Percentiles rank a stretch among this genome's conserved stretches.
phyloP scores from a whole-genome alignment of 129 eudicot genomes.

The Apium graveolens region DNA sequence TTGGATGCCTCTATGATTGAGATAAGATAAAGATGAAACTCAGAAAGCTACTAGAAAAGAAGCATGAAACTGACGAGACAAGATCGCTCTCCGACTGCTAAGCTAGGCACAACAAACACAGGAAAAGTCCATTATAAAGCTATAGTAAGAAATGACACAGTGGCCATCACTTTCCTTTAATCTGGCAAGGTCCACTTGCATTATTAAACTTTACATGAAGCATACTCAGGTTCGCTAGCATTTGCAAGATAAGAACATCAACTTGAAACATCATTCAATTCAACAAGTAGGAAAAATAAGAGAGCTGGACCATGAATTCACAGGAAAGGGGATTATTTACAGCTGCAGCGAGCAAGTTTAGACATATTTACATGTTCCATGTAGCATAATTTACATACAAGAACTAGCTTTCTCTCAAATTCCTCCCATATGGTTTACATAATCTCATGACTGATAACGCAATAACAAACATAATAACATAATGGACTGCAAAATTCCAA shows the following conservation, averaged over 20 bases:
- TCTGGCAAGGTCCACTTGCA: conserved; percentile 4
- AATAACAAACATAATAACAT: conserved; percentile 1
- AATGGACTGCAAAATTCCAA: conserved; percentile 7
- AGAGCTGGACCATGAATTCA: background rate
- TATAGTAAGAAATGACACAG: background rate
- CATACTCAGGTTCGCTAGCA: background rate
- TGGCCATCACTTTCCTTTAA: background rate
- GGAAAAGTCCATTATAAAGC: background rate
- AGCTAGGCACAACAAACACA: background rate
- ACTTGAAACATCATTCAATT: background rate
- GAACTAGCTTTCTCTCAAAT: background rate
- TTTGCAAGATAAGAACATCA: conserved; percentile 9
- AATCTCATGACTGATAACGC: background rate
- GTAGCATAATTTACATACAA: conserved; percentile 17
- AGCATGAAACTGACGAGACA: background rate
- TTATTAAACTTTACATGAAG: background rate
- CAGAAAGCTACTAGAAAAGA: background rate
- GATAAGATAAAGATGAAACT: background rate
- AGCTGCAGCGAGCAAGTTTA: conserved; percentile 11
- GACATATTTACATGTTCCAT: conserved; percentile 8
- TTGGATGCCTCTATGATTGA: background rate
- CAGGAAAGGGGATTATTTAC: conserved; percentile 20
- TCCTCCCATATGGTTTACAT: background rate
- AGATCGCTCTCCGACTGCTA: background rate
- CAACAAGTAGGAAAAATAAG: background rate